A percentile compares a stretch with the other conserved stretches of the same genome.
Evolutionary conservation across 2,329 filamentous ascomycete species (phyloP).

Genomic region (Sporothrix variecibatus): DNA sequence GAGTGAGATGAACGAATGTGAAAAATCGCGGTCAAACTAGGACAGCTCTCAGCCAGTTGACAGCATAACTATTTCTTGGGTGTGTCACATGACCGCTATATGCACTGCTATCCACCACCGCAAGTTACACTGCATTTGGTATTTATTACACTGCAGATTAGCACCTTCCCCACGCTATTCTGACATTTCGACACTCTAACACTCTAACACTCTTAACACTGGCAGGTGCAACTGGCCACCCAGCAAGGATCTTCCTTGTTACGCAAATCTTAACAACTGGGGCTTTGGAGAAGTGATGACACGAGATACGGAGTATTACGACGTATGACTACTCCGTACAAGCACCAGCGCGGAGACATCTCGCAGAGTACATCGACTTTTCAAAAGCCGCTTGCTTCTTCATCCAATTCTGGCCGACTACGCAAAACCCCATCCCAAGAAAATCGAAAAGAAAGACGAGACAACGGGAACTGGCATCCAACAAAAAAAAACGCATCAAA

Average conservation of each 20-base stretch:
- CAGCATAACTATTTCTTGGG: neutral
- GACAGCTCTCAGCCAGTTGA: conserved; percentile 5
- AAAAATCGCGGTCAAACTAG: neutral
- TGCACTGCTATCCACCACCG: neutral
- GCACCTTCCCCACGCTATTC: neutral
- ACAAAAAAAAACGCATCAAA: neutral
- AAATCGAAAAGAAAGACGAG: neutral
- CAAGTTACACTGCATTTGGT: neutral
- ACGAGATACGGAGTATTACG: neutral
- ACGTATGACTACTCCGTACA: neutral
- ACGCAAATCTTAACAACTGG: neutral
- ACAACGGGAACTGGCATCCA: neutral
- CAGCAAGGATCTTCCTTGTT: neutral
- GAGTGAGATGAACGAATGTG: neutral
- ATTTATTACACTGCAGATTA: neutral
- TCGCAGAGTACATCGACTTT: neutral
- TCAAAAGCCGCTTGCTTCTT: neutral
- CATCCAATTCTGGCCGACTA: neutral
- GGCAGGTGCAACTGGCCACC: neutral
- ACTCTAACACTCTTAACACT: neutral
- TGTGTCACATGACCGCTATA: neutral
- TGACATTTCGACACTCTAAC: neutral
- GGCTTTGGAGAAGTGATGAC: neutral
- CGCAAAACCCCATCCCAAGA: neutral
- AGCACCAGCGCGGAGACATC: neutral